A percentile compares a stretch with the other conserved stretches of the same genome.
phyloP scores from a whole-genome alignment of 257 asterid species.

The Cinchona pubescens region DNA sequence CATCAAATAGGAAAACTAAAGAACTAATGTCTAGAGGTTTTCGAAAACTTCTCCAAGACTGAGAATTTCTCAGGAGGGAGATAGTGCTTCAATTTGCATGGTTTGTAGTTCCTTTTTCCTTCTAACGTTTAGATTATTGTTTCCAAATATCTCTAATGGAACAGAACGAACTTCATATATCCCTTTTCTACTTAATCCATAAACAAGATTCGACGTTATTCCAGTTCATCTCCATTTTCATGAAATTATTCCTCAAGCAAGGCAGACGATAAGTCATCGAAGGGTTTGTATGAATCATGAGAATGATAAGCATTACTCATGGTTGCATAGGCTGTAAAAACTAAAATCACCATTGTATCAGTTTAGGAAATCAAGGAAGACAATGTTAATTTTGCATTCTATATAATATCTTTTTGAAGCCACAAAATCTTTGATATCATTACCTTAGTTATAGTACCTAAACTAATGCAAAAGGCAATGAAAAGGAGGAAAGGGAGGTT shows the following conservation, averaged over 20 bases:
- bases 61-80: neutral
- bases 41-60: neutral
- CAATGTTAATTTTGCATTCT: neutral
- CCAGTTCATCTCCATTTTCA: neutral
- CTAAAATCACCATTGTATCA: neutral
- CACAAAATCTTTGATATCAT: neutral
- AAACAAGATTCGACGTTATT: neutral
- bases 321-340: neutral
- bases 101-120: neutral
- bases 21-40: neutral
- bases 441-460: neutral
- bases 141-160: neutral
- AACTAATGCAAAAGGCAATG: neutral
- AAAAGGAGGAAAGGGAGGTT: neutral
- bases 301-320: neutral
- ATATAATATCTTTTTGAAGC: neutral
- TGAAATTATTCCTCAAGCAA: neutral
- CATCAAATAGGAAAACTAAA: neutral
- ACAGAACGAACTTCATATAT: neutral
- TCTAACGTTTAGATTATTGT: neutral
- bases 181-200: conserved; percentile 5
- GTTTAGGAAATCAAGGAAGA: neutral
- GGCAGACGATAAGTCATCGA: neutral
- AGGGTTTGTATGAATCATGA: neutral
- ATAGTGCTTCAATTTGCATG: neutral